Base-by-base conservation (phyloP, 306 rosid genomes). In the Casuarina glauca region DNA sequence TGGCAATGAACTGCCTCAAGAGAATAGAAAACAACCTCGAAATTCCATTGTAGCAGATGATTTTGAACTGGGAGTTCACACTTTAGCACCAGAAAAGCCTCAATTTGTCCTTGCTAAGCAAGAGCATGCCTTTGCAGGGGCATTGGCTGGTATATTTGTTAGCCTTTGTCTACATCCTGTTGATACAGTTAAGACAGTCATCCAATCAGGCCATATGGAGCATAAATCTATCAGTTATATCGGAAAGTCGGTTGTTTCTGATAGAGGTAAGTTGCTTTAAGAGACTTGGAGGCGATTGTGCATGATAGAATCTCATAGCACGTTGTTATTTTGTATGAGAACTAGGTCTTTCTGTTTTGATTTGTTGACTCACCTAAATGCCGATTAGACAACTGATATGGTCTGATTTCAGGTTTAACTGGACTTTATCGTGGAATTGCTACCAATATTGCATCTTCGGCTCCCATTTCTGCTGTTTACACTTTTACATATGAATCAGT, bases 71-170 rank as follows among this genome's bases (percentile, higher is more conserved):
- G 88, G 77, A 78, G 73, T 72, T 49, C 44, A 83, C 68, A 66
- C 86, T 44, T 50, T 84, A 70, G 78, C 82, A 55, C 7, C 13
- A 76, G 81, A 55, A 76, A 91, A 88, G 72, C 83, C 81, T 78
- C 64, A 16, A 64, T 82, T 74, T 76, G 72, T 74, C 85, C 81
- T 87, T 68, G 88, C 87, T 46, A 95, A 83, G 87, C 93, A 88
- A 89, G 90, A 87, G 52, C 96, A 95, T 81, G 98, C 98, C 70
- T 86, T 95, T 84, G 94, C 98, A 42, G 98, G 98, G 81, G 98
- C 98, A 4, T 87, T 95, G 82, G 88, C 98, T 60, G 98, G 98
- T 83, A 5, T 88, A 76, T 88, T 92, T 86, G 98, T 92, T 78
- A 95, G 97, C 87, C 89, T 90, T 83, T 89, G 96, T 88, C 85